These are phyloP conservation scores for Apiospora saccharicola DNA, from an alignment of 2,329 filamentous ascomycete species.

Conservation along the genomic window DNA sequence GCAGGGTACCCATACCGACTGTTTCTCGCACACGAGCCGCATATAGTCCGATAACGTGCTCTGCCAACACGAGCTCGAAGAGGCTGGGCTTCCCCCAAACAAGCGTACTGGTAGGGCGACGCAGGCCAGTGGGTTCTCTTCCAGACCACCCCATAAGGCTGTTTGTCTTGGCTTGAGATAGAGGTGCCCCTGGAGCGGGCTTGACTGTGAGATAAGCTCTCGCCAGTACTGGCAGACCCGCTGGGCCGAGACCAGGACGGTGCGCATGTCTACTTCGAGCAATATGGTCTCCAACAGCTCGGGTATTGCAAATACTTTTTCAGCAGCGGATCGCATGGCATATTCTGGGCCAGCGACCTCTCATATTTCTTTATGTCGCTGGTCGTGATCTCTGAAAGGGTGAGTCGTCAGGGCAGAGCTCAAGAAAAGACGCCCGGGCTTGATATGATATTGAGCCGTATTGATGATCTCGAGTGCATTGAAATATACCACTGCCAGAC, in stretches of 20 bases:
- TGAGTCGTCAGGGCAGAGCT: neutral
- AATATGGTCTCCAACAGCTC: constrained; percentile 30
- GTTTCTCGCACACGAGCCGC: neutral
- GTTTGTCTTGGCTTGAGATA: constrained; percentile 26
- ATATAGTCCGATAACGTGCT: neutral
- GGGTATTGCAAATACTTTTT: constrained; percentile 21
- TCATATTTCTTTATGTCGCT: neutral
- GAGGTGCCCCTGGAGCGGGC: constrained; percentile 27
- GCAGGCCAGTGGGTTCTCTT: constrained; percentile 20
- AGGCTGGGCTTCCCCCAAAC: neutral
- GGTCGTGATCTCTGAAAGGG: neutral
- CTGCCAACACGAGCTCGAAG: neutral
- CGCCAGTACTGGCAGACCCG: constrained; percentile 25
- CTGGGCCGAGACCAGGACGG: constrained; percentile 27
- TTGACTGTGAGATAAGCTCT: constrained; percentile 21
- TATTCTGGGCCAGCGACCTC: neutral
- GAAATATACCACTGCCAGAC: neutral
- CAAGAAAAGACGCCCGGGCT: neutral
- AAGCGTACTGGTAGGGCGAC: neutral
- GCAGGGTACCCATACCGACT: neutral
- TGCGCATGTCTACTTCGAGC: constrained; percentile 25
- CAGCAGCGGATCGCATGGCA: neutral
- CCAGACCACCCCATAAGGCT: constrained; percentile 3
- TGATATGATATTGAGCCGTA: neutral
- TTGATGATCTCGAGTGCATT: neutral